These are phyloP conservation scores for Beauveria caledonica DNA, from an alignment of 2,329 filamentous ascomycete species.

Conservation along the genomic window DNA sequence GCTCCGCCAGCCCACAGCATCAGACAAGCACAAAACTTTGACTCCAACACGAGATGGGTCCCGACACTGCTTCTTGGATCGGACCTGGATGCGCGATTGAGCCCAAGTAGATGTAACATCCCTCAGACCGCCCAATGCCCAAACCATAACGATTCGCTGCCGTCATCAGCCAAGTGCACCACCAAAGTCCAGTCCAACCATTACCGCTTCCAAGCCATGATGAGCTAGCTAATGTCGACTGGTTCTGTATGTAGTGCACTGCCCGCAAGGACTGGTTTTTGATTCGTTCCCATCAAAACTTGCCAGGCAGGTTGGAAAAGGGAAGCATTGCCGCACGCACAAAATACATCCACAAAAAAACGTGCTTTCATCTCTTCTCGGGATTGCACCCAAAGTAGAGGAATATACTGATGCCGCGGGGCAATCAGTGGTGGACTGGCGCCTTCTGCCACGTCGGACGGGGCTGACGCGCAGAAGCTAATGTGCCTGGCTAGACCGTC, in stretches of 20 bases:
- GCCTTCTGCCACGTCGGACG: constrained; percentile 35
- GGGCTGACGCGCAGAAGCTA: constrained; percentile 38
- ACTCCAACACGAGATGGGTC: constrained; percentile 90
- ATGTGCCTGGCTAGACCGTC: constrained; percentile 51
- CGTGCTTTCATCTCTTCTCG: constrained; percentile 57
- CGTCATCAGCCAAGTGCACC: background rate
- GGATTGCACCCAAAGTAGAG: constrained; percentile 32
- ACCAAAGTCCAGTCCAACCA: background rate
- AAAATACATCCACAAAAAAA: constrained; percentile 95
- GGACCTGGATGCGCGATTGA: constrained; percentile 10
- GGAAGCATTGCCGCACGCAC: constrained; percentile 68
- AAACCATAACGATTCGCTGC: background rate
- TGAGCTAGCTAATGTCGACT: constrained; percentile 21
- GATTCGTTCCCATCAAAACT: constrained; percentile 60
- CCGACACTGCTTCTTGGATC: constrained; percentile 35
- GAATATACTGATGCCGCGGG: constrained; percentile 28
- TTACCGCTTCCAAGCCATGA: background rate
- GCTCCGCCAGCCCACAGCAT: constrained; percentile 19
- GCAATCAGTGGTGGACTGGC: constrained; percentile 35
- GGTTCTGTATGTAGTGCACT: constrained; percentile 76
- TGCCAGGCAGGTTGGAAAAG: constrained; percentile 29
- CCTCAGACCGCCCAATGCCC: background rate
- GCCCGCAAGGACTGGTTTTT: constrained; percentile 93
- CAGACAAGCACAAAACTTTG: constrained; percentile 90
- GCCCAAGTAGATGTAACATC: background rate